Evolutionary conservation across 176 grass and related monocot genomes (phyloP).

Genomic region (Avena sativa): DNA sequence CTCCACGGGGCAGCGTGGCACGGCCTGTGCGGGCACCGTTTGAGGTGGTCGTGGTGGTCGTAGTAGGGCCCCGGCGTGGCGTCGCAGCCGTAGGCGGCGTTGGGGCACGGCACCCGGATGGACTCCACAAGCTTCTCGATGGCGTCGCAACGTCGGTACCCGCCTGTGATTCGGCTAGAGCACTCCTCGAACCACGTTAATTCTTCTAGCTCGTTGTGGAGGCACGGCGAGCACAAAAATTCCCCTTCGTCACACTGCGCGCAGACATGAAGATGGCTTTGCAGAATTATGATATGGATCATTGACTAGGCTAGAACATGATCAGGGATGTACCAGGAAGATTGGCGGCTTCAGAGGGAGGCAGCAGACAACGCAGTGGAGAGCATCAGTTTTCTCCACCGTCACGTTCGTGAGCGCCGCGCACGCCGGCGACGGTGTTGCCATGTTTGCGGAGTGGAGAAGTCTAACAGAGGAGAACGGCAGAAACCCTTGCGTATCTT

Average conservation of each 20-base stretch:
- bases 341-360: not conserved
- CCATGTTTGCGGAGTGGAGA: not conserved
- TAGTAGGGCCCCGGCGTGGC: constrained; percentile 5
- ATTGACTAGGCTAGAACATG: no score
- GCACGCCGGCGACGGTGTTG: not conserved
- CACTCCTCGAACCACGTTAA: not conserved
- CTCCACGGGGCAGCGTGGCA: not conserved
- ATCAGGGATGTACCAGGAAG: not conserved
- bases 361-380: not conserved
- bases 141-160: not conserved
- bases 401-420: not conserved
- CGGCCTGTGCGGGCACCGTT: not conserved
- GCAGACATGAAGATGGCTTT: not conserved
- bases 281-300: not conserved
- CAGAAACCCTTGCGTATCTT: no score
- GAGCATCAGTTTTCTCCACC: not conserved
- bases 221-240: constrained; percentile 9
- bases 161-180: not conserved
- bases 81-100: not conserved
- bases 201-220: not conserved
- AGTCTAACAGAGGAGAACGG: no score
- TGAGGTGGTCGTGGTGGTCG: not conserved
- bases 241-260: constrained; percentile 7
- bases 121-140: not conserved
- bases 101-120: not conserved